A percentile compares a stretch with the other conserved stretches of the same genome.
phyloP scores from a whole-genome alignment of 2,329 filamentous ascomycete species.

The Beauveria medogensis region DNA sequence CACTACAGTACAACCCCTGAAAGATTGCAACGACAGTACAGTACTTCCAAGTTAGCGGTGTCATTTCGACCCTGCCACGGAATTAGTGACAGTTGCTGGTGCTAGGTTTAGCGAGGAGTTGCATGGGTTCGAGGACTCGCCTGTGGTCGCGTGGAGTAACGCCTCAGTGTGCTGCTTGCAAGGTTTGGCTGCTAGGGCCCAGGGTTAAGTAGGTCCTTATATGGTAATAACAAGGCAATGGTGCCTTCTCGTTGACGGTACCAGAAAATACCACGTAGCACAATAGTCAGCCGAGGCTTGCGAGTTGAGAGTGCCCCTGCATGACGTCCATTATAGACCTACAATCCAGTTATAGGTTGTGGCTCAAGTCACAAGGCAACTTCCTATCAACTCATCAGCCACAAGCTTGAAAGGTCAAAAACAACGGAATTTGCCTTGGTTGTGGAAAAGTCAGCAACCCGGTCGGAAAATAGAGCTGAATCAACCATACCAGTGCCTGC shows the following conservation, averaged over 20 bases:
- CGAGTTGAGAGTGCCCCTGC: neutral
- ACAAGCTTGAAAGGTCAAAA: too few species aligned
- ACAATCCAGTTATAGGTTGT: neutral
- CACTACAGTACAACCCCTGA: too few species aligned
- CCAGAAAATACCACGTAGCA: too few species aligned
- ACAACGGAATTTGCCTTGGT: neutral
- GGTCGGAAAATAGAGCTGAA: neutral
- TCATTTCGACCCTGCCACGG: neutral
- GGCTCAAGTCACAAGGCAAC: too few species aligned
- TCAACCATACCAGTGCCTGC: neutral
- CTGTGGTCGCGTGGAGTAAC: neutral
- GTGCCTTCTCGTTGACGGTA: too few species aligned
- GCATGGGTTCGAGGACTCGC: neutral
- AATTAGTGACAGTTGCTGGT: neutral
- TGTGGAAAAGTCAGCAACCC: neutral
- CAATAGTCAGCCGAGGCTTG: neutral
- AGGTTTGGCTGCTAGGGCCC: neutral
- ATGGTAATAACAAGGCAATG: too few species aligned
- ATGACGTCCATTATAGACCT: neutral
- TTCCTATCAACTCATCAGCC: too few species aligned
- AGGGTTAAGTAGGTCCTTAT: neutral
- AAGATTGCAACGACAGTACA: too few species aligned
- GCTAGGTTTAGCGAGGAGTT: neutral
- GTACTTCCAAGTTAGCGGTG: neutral
- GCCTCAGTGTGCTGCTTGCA: neutral